Evolutionary conservation across 345 rosid species (phyloP).

Genomic region (Eucalyptus lansdowneana): DNA sequence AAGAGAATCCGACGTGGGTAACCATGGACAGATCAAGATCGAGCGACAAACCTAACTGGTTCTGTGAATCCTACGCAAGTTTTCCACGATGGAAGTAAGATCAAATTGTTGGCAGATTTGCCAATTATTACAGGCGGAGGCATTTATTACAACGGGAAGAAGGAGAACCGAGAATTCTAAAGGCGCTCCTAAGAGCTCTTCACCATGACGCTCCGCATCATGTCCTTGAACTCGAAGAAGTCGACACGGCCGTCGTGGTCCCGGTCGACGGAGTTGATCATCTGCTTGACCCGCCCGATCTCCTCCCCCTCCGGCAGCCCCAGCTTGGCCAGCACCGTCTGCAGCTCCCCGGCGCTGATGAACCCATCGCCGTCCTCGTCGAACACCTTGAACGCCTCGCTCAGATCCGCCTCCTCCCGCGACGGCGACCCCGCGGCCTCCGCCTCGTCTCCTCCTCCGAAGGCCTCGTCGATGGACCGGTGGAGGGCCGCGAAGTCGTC

Average conservation of each 20-base stretch:
- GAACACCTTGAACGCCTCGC: constrained; percentile 91
- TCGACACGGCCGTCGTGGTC: constrained; percentile 84
- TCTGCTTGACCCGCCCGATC: constrained; percentile 55
- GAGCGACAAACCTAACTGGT: not conserved
- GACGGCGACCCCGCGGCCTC: not conserved
- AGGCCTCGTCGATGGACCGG: constrained; percentile 35
- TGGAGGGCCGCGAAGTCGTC: constrained; percentile 62
- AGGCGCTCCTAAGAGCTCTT: not conserved
- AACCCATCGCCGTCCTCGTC: constrained; percentile 87
- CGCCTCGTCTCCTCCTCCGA: constrained; percentile 7
- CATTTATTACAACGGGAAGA: not conserved
- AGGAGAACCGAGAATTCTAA: not conserved
- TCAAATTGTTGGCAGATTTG: not conserved
- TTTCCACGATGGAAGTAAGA: not conserved
- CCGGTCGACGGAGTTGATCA: constrained; percentile 75
- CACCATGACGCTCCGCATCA: constrained; percentile 58
- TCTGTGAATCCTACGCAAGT: not conserved
- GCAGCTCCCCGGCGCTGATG: constrained; percentile 71
- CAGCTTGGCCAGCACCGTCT: constrained; percentile 55
- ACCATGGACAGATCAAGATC: not conserved
- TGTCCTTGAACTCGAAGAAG: constrained; percentile 85
- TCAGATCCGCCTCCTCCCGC: constrained; percentile 59
- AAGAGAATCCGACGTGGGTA: not conserved
- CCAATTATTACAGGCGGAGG: not conserved
- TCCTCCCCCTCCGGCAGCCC: constrained; percentile 67